Percentiles rank a stretch among this genome's conserved stretches.
Evolutionary conservation across 129 eudicot species (phyloP).

Genomic region (Sambucus nigra): DNA sequence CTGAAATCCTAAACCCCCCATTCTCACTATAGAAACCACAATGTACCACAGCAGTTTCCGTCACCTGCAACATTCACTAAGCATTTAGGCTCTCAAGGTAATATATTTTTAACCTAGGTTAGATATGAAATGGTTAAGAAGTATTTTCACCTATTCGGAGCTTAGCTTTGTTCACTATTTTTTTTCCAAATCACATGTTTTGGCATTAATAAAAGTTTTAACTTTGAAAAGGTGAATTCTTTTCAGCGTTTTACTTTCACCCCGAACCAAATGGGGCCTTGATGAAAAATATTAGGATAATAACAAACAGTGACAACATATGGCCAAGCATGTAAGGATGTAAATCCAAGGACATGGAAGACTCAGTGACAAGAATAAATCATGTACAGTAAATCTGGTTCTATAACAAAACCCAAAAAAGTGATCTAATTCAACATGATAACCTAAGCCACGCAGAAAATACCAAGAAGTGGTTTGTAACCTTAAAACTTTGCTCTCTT

Average conservation of each 20-base stretch:
- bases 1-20: conserved; percentile 80
- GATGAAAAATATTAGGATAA: conserved; percentile 1
- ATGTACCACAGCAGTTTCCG: conserved; percentile 50
- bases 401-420: not conserved
- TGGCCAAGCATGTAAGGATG: not conserved
- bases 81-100: no score
- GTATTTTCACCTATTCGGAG: no score
- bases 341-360: conserved; percentile 3
- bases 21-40: conserved; percentile 89
- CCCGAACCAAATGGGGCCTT: not conserved
- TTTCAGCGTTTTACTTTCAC: no score
- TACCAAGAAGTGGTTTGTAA: conserved; percentile 15
- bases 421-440: conserved; percentile 1
- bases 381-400: not conserved
- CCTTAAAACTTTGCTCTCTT: conserved; percentile 67
- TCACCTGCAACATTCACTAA: conserved; percentile 36
- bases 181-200: no score
- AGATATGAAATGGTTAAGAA: no score
- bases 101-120: no score
- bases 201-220: no score
- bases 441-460: not conserved
- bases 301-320: not conserved
- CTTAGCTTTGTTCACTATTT: no score
- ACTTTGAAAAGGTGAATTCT: no score
- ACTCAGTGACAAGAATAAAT: not conserved